phyloP scores from a whole-genome alignment of 805 yeast genomes.

The Kurtzmaniella cleridarum region DNA sequence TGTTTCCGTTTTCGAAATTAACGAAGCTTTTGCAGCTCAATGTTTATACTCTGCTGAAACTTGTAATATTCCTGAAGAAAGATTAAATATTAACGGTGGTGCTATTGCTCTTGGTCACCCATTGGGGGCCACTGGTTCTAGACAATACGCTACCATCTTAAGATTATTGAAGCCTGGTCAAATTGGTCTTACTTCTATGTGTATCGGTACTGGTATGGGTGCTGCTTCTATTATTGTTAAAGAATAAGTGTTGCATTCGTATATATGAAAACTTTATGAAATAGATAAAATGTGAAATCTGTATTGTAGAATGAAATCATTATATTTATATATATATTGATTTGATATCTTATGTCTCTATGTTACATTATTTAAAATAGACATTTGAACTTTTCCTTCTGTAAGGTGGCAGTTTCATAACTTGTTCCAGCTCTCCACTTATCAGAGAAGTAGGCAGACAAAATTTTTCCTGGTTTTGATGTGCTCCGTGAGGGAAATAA shows the following conservation, averaged over 20 bases:
- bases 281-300: too few relatives aligned
- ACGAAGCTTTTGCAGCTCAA: constrained; percentile 97
- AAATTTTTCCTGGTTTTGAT: constrained; percentile 22
- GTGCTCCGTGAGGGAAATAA: constrained; percentile 51
- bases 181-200: constrained; percentile 91
- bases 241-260: constrained; percentile 44
- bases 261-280: neutral
- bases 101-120: constrained; percentile 98
- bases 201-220: constrained; percentile 98
- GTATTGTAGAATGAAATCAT: too few relatives aligned
- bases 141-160: constrained; percentile 86
- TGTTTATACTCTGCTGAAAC: constrained; percentile 69
- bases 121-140: constrained; percentile 60
- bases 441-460: constrained; percentile 6
- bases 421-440: constrained; percentile 1
- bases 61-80: constrained; percentile 57
- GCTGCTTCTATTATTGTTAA: constrained; percentile 84
- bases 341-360: too few relatives aligned
- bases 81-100: constrained; percentile 86
- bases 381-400: constrained; percentile 20
- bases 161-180: constrained; percentile 75
- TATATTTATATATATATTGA: too few relatives aligned
- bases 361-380: constrained; percentile 11
- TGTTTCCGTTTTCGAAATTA: constrained; percentile 75
- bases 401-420: neutral